Evolutionary conservation across 306 rosid species (phyloP).

Genomic region (Hippophae rhamnoides): DNA sequence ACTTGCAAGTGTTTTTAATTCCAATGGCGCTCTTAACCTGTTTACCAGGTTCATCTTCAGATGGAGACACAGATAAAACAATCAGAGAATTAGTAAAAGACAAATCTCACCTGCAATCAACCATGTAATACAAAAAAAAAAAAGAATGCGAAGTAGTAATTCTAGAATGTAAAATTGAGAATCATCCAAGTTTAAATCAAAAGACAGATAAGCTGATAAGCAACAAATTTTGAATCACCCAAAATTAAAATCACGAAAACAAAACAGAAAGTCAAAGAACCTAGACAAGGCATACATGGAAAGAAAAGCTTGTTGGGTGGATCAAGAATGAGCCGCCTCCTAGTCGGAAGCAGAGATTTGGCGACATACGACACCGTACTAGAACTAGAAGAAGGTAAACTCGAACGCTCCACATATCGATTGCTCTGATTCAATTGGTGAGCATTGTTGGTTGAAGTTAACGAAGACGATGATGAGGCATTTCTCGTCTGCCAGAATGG

Average conservation of each 20-base stretch:
- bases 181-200: slow-evolving; percentile 1
- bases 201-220: background rate
- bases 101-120: slow-evolving; percentile 4
- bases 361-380: slow-evolving; percentile 59
- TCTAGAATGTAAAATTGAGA: background rate
- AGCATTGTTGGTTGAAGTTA: slow-evolving; percentile 35
- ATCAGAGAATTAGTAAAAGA: slow-evolving; percentile 16
- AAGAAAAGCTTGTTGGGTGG: slow-evolving; percentile 88
- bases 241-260: slow-evolving; percentile 9
- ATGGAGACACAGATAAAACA: slow-evolving; percentile 23
- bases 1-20: slow-evolving; percentile 71
- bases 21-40: slow-evolving; percentile 79
- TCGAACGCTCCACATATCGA: slow-evolving; percentile 49
- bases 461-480: slow-evolving; percentile 38
- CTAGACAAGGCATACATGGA: slow-evolving; percentile 53
- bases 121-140: slow-evolving; percentile 10
- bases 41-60: slow-evolving; percentile 85
- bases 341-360: slow-evolving; percentile 71
- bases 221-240: slow-evolving; percentile 2
- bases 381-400: slow-evolving; percentile 37
- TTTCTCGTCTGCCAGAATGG: slow-evolving; percentile 76
- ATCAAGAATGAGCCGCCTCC: slow-evolving; percentile 88
- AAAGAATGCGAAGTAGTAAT: slow-evolving; percentile 1
- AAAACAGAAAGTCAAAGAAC: slow-evolving; percentile 6
- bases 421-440: slow-evolving; percentile 38